A percentile compares a stretch with the other conserved stretches of the same genome.
Conservation (phyloP, 2,329 filamentous ascomycete genomes). For the Neurospora sp. region DNA sequence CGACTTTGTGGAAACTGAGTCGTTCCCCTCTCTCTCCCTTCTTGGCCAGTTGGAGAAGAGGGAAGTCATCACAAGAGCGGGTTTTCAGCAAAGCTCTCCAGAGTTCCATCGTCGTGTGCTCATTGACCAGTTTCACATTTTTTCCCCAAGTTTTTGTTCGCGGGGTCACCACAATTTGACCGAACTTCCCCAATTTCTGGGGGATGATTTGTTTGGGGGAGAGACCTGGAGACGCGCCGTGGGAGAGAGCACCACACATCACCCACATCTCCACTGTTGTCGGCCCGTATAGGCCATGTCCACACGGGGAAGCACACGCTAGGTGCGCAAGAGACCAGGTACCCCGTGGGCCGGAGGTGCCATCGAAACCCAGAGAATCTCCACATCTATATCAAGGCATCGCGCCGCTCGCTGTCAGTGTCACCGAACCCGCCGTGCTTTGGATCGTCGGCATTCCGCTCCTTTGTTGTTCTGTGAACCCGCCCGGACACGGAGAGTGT, state of each 20-base stretch:
- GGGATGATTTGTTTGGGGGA: neutral
- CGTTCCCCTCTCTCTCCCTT: neutral
- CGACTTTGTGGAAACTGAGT: neutral
- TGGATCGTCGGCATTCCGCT: neutral
- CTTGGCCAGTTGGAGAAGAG: neutral
- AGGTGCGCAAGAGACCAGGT: neutral
- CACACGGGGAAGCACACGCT: neutral
- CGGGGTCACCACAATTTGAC: neutral
- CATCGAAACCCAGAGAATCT: neutral
- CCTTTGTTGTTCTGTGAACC: neutral
- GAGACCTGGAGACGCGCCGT: neutral
- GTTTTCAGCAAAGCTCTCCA: neutral
- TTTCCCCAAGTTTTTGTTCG: neutral
- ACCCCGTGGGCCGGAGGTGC: neutral
- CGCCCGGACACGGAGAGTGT: neutral
- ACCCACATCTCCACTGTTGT: neutral
- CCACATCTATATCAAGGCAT: neutral
- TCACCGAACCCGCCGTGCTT: neutral
- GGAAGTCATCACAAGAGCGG: neutral
- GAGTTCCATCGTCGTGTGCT: neutral
- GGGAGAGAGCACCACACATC: neutral
- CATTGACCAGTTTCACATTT: neutral
- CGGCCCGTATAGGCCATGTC: neutral
- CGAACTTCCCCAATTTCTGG: neutral
- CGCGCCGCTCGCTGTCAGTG: neutral